Percentiles rank a stretch among this genome's conserved stretches.
phyloP scores from a whole-genome alignment of 768 basidiomycete species.

The Amanita brunnescens region DNA sequence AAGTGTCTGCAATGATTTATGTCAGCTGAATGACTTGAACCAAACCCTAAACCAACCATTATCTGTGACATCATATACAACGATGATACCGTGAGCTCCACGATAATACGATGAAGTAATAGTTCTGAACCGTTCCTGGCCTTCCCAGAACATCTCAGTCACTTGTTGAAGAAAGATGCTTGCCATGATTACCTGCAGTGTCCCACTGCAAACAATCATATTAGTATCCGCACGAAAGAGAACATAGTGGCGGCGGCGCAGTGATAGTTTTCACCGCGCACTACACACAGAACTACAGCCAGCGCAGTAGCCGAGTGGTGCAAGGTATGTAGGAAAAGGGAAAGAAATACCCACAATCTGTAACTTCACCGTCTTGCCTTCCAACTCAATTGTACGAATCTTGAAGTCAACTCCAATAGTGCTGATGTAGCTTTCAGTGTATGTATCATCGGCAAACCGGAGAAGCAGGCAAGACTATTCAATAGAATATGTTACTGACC shows the following conservation, averaged over 20 bases:
- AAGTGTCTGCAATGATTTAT: slow-evolving; percentile 55
- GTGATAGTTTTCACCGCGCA: background rate
- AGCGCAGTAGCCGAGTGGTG: background rate
- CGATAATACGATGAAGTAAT: slow-evolving; percentile 99
- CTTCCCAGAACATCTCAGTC: slow-evolving; percentile 25
- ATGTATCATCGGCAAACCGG: slow-evolving; percentile 93
- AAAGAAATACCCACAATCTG: slow-evolving; percentile 74
- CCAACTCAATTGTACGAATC: slow-evolving; percentile 97
- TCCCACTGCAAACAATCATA: slow-evolving; percentile 71
- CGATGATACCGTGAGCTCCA: slow-evolving; percentile 96
- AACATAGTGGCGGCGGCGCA: background rate
- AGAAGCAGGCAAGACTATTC: slow-evolving; percentile 80
- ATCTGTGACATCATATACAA: slow-evolving; percentile 98
- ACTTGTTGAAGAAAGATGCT: background rate
- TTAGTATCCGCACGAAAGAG: background rate
- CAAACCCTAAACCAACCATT: slow-evolving; percentile 44
- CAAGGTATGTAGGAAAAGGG: too few species aligned
- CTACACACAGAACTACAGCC: background rate
- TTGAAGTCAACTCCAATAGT: slow-evolving; percentile 99
- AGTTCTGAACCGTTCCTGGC: slow-evolving; percentile 97
- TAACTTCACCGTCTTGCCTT: slow-evolving; percentile 96
- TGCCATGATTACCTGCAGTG: slow-evolving; percentile 66
- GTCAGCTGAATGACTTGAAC: background rate
- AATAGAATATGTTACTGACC: slow-evolving; percentile 3
- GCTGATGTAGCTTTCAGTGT: slow-evolving; percentile 95